phyloP scores from a whole-genome alignment of 2,329 filamentous ascomycete species.

The Teratosphaeria epicoccoides region DNA sequence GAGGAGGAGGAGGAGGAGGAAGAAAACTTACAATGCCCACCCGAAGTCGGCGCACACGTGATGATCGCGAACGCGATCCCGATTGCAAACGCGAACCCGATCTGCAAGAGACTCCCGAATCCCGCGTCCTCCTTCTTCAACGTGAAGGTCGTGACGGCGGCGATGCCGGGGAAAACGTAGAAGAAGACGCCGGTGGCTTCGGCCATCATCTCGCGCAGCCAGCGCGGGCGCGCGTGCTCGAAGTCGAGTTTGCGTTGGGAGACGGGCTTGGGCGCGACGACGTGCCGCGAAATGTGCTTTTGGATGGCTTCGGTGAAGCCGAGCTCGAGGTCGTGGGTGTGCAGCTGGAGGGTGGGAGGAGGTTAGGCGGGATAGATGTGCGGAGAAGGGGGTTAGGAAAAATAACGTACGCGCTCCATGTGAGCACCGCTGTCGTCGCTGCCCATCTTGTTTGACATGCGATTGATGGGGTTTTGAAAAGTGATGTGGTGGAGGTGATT shows the following conservation, averaged over 20 bases:
- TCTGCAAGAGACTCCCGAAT: slow-evolving; percentile 45
- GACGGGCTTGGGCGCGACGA: slow-evolving; percentile 41
- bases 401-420: slow-evolving; percentile 8
- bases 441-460: slow-evolving; percentile 1
- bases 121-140: slow-evolving; percentile 34
- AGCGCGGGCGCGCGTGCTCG: slow-evolving; percentile 42
- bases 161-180: slow-evolving; percentile 38
- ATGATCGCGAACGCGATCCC: slow-evolving; percentile 52
- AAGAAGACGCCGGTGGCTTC: slow-evolving; percentile 49
- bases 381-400: no score
- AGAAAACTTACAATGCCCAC: slow-evolving; percentile 25
- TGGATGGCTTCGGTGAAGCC: slow-evolving; percentile 45
- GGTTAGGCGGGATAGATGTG: not conserved
- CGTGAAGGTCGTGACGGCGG: slow-evolving; percentile 43
- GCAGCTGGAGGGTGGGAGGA: slow-evolving; percentile 12
- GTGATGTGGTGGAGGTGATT: not conserved
- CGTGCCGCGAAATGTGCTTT: slow-evolving; percentile 40
- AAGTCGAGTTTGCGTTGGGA: slow-evolving; percentile 46
- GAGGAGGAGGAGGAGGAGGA: no score
- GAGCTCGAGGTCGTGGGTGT: slow-evolving; percentile 35
- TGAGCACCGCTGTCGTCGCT: not conserved
- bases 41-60: slow-evolving; percentile 43
- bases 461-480: not conserved
- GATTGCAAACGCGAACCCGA: slow-evolving; percentile 46
- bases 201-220: slow-evolving; percentile 45